A percentile compares a stretch with the other conserved stretches of the same genome.
Conservation (phyloP, 176 grass and related monocot species). For the Secale cereale region DNA sequence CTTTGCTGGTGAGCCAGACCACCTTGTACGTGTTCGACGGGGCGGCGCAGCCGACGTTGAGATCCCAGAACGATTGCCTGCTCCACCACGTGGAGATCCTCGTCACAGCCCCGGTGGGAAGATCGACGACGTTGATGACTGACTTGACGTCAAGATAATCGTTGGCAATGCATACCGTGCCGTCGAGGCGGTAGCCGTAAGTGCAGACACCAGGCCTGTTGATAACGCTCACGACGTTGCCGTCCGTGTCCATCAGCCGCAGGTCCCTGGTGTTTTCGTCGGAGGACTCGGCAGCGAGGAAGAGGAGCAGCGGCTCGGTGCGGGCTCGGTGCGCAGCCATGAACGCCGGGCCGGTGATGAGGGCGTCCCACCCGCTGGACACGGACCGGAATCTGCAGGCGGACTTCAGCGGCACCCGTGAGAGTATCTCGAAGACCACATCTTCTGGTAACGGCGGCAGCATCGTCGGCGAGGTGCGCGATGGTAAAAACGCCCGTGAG, state of each 20-base stretch:
- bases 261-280: neutral
- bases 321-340: neutral
- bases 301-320: neutral
- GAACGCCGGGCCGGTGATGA: neutral
- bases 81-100: neutral
- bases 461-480: neutral
- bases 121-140: neutral
- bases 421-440: neutral
- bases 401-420: neutral
- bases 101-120: neutral
- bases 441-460: neutral
- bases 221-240: neutral
- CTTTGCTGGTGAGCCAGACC: neutral
- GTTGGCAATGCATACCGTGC: neutral
- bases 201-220: neutral
- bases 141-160: neutral
- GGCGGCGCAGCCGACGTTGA: neutral
- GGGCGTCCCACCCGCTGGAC: neutral
- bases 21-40: neutral
- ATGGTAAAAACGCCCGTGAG: no score
- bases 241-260: neutral
- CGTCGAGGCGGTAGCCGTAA: no score
- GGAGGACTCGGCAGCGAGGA: neutral
- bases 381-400: neutral
- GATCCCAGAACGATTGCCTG: neutral